phyloP scores from a whole-genome alignment of 1,284 basidiomycete species.

The Uromyces viciae-fabae region DNA sequence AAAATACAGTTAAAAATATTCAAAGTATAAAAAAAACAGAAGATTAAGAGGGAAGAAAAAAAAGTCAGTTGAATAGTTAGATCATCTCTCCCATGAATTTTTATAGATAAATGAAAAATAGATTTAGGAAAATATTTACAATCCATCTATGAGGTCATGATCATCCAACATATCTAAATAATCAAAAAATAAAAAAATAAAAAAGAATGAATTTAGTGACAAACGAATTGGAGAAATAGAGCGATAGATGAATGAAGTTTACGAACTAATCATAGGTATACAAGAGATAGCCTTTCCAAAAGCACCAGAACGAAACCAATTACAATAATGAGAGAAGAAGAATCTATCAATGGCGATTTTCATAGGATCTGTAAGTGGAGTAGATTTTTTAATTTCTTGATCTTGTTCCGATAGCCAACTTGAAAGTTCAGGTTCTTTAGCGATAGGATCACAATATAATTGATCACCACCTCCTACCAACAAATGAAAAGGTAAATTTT shows the following conservation, averaged over 20 bases:
- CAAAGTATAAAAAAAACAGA: no score
- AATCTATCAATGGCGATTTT: slow-evolving; percentile 72
- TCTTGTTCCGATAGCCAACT: slow-evolving; percentile 73
- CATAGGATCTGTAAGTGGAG: slow-evolving; percentile 70
- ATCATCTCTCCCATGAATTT: no score
- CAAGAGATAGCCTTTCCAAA: slow-evolving; percentile 85
- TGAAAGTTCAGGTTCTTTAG: slow-evolving; percentile 61
- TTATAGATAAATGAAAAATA: no score
- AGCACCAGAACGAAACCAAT: slow-evolving; percentile 74
- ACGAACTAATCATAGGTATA: slow-evolving; percentile 68
- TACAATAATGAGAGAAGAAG: slow-evolving; percentile 54
- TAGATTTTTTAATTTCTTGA: slow-evolving; percentile 64
- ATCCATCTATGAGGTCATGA: slow-evolving; percentile 77
- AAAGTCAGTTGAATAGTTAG: not conserved
- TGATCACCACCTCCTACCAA: slow-evolving; percentile 67
- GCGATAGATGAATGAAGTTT: not conserved
- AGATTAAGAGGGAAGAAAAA: not conserved
- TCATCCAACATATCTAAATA: slow-evolving; percentile 62
- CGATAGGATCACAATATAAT: slow-evolving; percentile 64
- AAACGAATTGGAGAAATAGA: slow-evolving; percentile 10
- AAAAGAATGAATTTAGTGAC: not conserved
- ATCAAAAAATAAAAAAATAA: not conserved
- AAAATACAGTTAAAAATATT: no score
- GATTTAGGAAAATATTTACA: slow-evolving; percentile 69
- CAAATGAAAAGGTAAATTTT: slow-evolving; percentile 74